A percentile compares a stretch with the other conserved stretches of the same genome.
These are phyloP conservation scores for Fraxinus anomala DNA, from an alignment of 257 asterid genomes.

Conservation along the genomic window DNA sequence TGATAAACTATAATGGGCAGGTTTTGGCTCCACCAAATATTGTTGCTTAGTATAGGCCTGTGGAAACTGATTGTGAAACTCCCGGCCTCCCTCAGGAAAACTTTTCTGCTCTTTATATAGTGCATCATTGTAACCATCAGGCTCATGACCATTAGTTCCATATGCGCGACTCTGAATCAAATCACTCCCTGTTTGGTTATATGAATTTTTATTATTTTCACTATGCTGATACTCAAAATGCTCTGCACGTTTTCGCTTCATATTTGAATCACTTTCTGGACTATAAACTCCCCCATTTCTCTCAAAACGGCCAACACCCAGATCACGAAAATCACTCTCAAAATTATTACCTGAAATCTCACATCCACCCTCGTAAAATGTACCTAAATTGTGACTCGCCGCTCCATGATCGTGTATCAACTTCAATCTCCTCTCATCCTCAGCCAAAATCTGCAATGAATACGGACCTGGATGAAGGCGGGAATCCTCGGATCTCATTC, in stretches of 20 bases:
- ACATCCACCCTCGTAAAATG: slow-evolving; percentile 31
- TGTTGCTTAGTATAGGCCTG: slow-evolving; percentile 34
- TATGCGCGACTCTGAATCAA: slow-evolving; percentile 36
- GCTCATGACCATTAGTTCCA: slow-evolving; percentile 30
- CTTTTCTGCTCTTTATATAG: slow-evolving; percentile 34
- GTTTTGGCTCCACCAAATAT: slow-evolving; percentile 35
- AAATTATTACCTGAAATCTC: slow-evolving; percentile 14
- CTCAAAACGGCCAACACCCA: slow-evolving; percentile 18
- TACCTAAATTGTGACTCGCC: slow-evolving; percentile 28
- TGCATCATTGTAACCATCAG: slow-evolving; percentile 33
- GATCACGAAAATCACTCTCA: slow-evolving; percentile 31
- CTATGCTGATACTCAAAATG: slow-evolving; percentile 26
- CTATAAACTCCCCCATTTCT: slow-evolving; percentile 32
- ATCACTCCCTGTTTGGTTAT: slow-evolving; percentile 33
- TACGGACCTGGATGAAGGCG: slow-evolving; percentile 6
- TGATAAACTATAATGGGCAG: slow-evolving; percentile 31
- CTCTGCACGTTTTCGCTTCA: slow-evolving; percentile 31
- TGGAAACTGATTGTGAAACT: slow-evolving; percentile 29
- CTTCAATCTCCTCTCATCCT: slow-evolving; percentile 72
- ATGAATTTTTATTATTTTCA: slow-evolving; percentile 26
- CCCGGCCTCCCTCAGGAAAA: slow-evolving; percentile 28
- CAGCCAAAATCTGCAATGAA: slow-evolving; percentile 30
- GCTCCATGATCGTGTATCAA: slow-evolving; percentile 80
- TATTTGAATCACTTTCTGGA: slow-evolving; percentile 14
- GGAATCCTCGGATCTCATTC: slow-evolving; percentile 53